These are phyloP conservation scores for Vaccinium macrocarpon DNA, from an alignment of 148 eudicot species.

Conservation along the genomic window DNA sequence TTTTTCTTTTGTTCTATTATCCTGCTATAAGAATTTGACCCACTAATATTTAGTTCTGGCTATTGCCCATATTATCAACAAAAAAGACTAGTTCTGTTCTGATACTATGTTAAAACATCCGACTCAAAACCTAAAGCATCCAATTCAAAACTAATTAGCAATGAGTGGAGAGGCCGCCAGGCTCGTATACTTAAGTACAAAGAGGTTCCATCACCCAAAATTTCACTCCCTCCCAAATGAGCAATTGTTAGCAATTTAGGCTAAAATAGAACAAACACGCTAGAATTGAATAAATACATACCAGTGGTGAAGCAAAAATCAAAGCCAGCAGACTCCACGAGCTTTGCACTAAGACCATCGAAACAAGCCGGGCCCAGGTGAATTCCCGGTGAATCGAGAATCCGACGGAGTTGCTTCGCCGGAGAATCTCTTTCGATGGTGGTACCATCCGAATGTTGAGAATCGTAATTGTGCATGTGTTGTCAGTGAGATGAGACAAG, in stretches of 20 bases:
- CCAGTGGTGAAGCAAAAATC: slow-evolving; percentile 83
- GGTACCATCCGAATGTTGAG: background rate
- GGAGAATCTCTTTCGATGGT: slow-evolving; percentile 23
- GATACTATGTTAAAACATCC: no score
- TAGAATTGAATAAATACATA: slow-evolving; percentile 23
- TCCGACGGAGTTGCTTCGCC: slow-evolving; percentile 49
- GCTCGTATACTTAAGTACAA: no score
- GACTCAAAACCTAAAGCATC: no score
- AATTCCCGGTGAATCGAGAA: slow-evolving; percentile 62
- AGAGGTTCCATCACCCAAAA: background rate
- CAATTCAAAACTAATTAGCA: no score
- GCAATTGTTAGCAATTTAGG: background rate
- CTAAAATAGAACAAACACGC: background rate
- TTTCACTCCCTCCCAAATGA: background rate
- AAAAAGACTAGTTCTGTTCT: no score
- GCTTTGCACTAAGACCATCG: slow-evolving; percentile 87
- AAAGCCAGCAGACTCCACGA: slow-evolving; percentile 69
- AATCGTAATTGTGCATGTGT: no score
- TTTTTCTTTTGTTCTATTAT: no score
- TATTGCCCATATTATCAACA: no score
- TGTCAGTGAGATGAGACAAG: no score
- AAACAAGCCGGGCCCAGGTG: slow-evolving; percentile 96
- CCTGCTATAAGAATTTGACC: no score
- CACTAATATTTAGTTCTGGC: no score
- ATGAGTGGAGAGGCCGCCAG: no score